These are phyloP conservation scores for Psilocybe tampanensis DNA, from an alignment of 768 basidiomycete species.

Conservation along the genomic window DNA sequence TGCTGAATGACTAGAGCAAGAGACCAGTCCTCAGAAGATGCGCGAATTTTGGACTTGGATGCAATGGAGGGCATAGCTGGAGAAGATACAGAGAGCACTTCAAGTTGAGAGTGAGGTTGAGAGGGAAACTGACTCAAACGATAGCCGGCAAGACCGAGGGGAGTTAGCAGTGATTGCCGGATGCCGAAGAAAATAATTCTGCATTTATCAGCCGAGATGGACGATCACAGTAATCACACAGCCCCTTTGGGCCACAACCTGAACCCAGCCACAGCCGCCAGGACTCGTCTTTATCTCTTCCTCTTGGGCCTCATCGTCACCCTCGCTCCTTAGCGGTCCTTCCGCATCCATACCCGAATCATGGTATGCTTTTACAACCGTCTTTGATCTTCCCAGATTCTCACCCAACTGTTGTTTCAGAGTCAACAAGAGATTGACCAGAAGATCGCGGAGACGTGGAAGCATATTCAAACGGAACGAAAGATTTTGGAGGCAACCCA, in stretches of 20 bases:
- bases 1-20: slow-evolving; percentile 52
- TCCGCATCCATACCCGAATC: slow-evolving; percentile 20
- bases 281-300: slow-evolving; percentile 32
- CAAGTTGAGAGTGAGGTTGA: background rate
- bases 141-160: slow-evolving; percentile 1
- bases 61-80: slow-evolving; percentile 32
- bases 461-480: slow-evolving; percentile 89
- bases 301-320: slow-evolving; percentile 28
- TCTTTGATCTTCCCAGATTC: slow-evolving; percentile 22
- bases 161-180: slow-evolving; percentile 9
- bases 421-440: slow-evolving; percentile 75
- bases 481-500: slow-evolving; percentile 89
- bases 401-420: slow-evolving; percentile 28
- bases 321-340: slow-evolving; percentile 27
- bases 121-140: background rate
- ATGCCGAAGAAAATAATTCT: slow-evolving; percentile 14
- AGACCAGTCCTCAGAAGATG: slow-evolving; percentile 42
- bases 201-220: slow-evolving; percentile 11
- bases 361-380: slow-evolving; percentile 24
- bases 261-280: slow-evolving; percentile 28
- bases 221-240: slow-evolving; percentile 28
- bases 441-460: slow-evolving; percentile 91
- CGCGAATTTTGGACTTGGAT: slow-evolving; percentile 40
- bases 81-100: background rate
- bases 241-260: slow-evolving; percentile 28